Percentiles rank a stretch among this genome's conserved stretches.
These are phyloP conservation scores for Cunninghamia lanceolata DNA, from an alignment of 75 land plant genomes.

Conservation along the genomic window DNA sequence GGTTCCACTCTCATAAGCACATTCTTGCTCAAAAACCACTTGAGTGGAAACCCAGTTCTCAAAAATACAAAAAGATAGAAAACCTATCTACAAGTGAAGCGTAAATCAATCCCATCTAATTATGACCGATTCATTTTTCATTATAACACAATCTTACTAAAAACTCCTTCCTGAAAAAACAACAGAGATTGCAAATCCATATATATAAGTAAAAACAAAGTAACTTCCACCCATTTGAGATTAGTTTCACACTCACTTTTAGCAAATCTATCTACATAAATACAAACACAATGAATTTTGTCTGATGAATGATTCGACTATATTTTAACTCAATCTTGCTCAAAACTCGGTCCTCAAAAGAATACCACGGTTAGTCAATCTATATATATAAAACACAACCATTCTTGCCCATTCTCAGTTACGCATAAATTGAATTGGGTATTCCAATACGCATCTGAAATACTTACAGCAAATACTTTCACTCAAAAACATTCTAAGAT, in stretches of 20 bases:
- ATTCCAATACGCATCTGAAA: neutral
- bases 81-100: neutral
- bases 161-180: neutral
- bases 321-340: neutral
- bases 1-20: neutral
- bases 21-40: neutral
- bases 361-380: neutral
- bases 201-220: neutral
- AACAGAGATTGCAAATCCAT: neutral
- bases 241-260: neutral
- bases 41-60: neutral
- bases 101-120: neutral
- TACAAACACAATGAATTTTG: neutral
- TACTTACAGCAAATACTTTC: neutral
- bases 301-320: neutral
- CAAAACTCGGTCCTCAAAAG: neutral
- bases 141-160: neutral
- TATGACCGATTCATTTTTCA: neutral
- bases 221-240: neutral
- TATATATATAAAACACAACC: neutral
- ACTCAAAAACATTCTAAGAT: neutral
- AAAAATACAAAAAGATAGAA: neutral
- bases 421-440: neutral
- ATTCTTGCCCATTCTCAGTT: neutral
- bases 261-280: neutral